A percentile compares a stretch with the other conserved stretches of the same genome.
Conservation (phyloP, 2,329 filamentous ascomycete species). For the Diaporthe nobilis region DNA sequence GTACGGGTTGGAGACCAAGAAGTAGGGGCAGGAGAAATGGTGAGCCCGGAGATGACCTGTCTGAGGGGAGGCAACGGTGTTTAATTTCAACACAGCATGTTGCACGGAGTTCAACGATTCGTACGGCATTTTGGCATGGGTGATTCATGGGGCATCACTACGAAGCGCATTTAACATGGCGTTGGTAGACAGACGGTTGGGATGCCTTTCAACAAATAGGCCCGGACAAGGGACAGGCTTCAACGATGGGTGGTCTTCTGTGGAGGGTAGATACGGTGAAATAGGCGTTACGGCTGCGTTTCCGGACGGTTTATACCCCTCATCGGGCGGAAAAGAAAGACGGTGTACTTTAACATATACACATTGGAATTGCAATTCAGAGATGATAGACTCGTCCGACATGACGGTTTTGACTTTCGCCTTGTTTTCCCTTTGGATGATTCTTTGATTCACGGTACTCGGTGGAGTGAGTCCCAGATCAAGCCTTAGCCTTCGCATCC, state of each 20-base stretch:
- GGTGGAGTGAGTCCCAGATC: background rate
- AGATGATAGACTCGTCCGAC: background rate
- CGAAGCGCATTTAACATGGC: conserved; percentile 42
- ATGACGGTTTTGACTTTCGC: too few relatives aligned
- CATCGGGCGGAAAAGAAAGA: conserved; percentile 17
- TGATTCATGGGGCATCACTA: background rate
- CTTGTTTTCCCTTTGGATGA: too few relatives aligned
- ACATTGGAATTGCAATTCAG: background rate
- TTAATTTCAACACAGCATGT: conserved; percentile 35
- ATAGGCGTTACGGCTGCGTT: conserved; percentile 34
- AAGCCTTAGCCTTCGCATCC: conserved; percentile 55
- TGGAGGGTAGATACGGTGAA: background rate
- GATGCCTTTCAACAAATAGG: conserved; percentile 32
- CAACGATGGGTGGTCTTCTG: conserved; percentile 23
- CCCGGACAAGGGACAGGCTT: background rate
- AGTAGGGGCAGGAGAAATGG: conserved; percentile 36
- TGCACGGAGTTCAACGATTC: background rate
- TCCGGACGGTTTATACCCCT: conserved; percentile 21
- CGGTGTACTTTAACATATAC: conserved; percentile 29
- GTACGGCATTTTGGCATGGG: conserved; percentile 20
- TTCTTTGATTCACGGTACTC: background rate
- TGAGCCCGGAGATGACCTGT: background rate
- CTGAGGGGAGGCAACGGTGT: too few relatives aligned
- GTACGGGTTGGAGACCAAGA: conserved; percentile 68
- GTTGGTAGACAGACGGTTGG: conserved; percentile 31